Evolutionary conservation across 139 green algal genomes (phyloP).

Genomic region (Diplosphaera chodatii): DNA sequence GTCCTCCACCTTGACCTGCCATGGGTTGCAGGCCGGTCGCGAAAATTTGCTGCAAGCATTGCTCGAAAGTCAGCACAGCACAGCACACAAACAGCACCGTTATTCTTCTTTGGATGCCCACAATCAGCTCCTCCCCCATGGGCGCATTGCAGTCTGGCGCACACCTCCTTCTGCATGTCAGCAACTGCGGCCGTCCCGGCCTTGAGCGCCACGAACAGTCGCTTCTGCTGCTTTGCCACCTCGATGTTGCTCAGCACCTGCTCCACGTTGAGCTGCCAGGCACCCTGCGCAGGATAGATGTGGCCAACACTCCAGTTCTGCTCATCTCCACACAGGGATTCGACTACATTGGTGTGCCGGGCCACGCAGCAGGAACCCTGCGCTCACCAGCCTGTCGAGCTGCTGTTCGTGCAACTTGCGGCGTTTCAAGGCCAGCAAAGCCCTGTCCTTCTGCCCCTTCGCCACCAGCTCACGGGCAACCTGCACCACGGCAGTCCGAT

Average conservation of each 20-base stretch:
- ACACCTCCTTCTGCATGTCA: constrained; percentile 54
- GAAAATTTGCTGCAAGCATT: too few species aligned
- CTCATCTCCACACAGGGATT: too few species aligned
- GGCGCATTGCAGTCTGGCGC: too few species aligned
- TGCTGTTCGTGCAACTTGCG: constrained; percentile 62
- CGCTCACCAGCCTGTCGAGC: constrained; percentile 24
- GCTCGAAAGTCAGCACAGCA: too few species aligned
- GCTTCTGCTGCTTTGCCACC: constrained; percentile 55
- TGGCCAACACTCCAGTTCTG: too few species aligned
- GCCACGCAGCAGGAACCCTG: too few species aligned
- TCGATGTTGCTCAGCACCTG: constrained; percentile 73
- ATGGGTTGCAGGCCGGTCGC: too few species aligned
- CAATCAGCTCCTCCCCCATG: too few species aligned
- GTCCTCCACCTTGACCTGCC: constrained; percentile 66
- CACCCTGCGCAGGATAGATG: constrained; percentile 11
- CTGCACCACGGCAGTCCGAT: not conserved
- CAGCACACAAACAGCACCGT: too few species aligned
- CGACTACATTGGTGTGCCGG: too few species aligned
- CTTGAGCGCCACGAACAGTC: constrained; percentile 66
- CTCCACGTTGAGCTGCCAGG: constrained; percentile 64
- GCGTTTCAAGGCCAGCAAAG: constrained; percentile 65
- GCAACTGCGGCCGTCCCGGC: constrained; percentile 62
- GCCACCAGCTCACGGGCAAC: constrained; percentile 37
- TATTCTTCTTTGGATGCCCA: too few species aligned
- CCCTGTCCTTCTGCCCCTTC: constrained; percentile 33